Conservation (phyloP, 768 basidiomycete genomes). For the Botryobasidium botryosum region DNA sequence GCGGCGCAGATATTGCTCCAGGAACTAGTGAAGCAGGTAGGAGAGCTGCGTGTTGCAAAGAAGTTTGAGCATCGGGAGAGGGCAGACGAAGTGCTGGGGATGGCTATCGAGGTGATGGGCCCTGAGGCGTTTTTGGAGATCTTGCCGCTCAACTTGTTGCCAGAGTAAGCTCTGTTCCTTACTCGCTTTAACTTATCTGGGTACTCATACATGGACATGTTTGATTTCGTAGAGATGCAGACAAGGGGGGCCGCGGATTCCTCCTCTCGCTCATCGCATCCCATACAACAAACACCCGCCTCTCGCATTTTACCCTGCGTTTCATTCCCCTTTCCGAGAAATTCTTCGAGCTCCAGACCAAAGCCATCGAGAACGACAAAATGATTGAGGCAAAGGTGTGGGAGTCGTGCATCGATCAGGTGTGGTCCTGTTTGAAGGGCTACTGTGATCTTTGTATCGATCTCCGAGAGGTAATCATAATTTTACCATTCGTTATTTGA, state of each 20-base stretch:
- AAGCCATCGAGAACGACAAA: slow-evolving; percentile 42
- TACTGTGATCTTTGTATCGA: slow-evolving; percentile 78
- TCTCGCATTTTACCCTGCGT: slow-evolving; percentile 72
- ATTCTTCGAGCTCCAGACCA: slow-evolving; percentile 81
- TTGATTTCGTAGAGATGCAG: background rate
- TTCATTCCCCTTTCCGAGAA: slow-evolving; percentile 90
- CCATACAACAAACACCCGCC: slow-evolving; percentile 50
- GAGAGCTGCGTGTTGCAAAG: slow-evolving; percentile 56
- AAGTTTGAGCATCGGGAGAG: slow-evolving; percentile 83
- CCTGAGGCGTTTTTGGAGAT: slow-evolving; percentile 57
- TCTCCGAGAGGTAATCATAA: slow-evolving; percentile 40
- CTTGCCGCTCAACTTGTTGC: slow-evolving; percentile 77
- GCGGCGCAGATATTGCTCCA: slow-evolving; percentile 56
- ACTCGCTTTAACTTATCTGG: too few relatives aligned
- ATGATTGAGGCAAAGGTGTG: slow-evolving; percentile 82
- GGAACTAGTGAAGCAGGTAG: slow-evolving; percentile 52
- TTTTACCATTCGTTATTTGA: background rate
- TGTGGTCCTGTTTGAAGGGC: slow-evolving; percentile 82
- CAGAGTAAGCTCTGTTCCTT: slow-evolving; percentile 34
- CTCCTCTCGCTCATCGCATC: slow-evolving; percentile 74
- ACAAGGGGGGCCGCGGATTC: slow-evolving; percentile 68
- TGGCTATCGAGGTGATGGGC: slow-evolving; percentile 72
- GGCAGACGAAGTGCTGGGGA: slow-evolving; percentile 60
- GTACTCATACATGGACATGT: background rate
- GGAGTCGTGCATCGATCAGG: slow-evolving; percentile 82